A percentile compares a stretch with the other conserved stretches of the same genome.
These are phyloP conservation scores for Glycyrrhiza uralensis DNA, from an alignment of 306 rosid genomes.

Conservation along the genomic window DNA sequence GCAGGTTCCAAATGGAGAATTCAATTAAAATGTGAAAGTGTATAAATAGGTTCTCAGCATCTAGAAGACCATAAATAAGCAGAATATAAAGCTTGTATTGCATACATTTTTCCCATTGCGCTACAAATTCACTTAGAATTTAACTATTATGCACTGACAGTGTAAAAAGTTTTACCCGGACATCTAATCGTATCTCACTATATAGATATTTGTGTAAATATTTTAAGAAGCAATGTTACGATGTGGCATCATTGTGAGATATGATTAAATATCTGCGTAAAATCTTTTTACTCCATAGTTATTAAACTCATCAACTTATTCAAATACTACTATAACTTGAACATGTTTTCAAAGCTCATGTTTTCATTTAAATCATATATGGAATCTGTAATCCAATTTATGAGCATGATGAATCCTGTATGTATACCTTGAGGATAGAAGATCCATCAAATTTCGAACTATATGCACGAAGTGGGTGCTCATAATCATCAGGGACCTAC, in stretches of 20 bases:
- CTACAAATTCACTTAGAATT: too few relatives aligned
- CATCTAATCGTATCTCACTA: too few relatives aligned
- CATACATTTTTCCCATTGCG: too few relatives aligned
- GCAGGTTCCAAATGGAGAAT: conserved; percentile 17
- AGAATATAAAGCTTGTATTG: not conserved
- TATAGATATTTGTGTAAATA: too few relatives aligned
- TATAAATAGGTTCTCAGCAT: not conserved
- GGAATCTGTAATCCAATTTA: not conserved
- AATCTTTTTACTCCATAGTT: too few relatives aligned
- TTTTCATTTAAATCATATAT: not conserved
- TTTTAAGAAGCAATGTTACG: too few relatives aligned
- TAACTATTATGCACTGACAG: too few relatives aligned
- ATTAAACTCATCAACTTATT: too few relatives aligned
- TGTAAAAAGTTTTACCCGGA: too few relatives aligned
- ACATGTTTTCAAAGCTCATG: not conserved
- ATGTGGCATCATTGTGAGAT: too few relatives aligned
- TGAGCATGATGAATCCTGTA: conserved; percentile 7
- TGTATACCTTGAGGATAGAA: conserved; percentile 64
- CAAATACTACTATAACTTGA: not conserved
- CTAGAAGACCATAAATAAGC: not conserved
- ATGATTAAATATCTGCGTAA: too few relatives aligned
- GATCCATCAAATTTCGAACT: conserved; percentile 63
- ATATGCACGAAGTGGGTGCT: conserved; percentile 38
- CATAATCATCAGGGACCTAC: conserved; percentile 56
- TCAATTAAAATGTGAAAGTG: not conserved